Evolutionary conservation across 345 rosid genomes (phyloP).

Genomic region (Erodium maritimum): DNA sequence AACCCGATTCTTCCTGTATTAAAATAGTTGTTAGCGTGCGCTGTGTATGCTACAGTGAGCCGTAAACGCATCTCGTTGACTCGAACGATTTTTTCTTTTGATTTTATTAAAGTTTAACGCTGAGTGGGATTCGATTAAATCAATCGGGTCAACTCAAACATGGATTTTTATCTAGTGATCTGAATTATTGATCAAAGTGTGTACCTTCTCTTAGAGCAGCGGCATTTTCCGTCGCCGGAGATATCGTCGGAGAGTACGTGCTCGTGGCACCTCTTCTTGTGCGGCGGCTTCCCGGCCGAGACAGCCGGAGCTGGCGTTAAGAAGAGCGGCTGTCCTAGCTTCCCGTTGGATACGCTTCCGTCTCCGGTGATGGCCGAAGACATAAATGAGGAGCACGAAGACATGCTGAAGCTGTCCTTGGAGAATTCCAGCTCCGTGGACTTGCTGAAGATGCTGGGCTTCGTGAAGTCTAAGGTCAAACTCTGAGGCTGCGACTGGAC

Average conservation of each 20-base stretch:
- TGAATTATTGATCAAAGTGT: neutral
- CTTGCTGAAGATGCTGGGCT: slow-evolving; percentile 33
- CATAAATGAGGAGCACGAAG: slow-evolving; percentile 59
- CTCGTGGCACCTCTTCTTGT: slow-evolving; percentile 49
- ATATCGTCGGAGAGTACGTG: slow-evolving; percentile 36
- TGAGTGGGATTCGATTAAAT: neutral
- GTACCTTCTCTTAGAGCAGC: slow-evolving; percentile 67
- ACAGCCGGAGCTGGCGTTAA: slow-evolving; percentile 26
- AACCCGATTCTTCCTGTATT: slow-evolving; percentile 46
- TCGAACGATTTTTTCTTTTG: slow-evolving; percentile 7
- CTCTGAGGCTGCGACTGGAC: slow-evolving; percentile 39
- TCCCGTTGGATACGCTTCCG: slow-evolving; percentile 74
- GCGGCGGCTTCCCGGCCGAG: slow-evolving; percentile 55
- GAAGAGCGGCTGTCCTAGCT: slow-evolving; percentile 49
- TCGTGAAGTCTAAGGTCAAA: slow-evolving; percentile 65
- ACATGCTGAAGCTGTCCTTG: slow-evolving; percentile 51
- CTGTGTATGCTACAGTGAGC: slow-evolving; percentile 1
- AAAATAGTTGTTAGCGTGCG: slow-evolving; percentile 1
- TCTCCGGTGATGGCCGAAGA: slow-evolving; percentile 73
- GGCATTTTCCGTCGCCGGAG: slow-evolving; percentile 65
- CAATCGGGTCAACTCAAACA: neutral
- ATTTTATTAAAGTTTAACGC: slow-evolving; percentile 13
- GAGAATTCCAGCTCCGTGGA: slow-evolving; percentile 40
- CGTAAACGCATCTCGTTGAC: slow-evolving; percentile 10
- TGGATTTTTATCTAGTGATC: neutral